These are phyloP conservation scores for Kurtzmaniella natalensis DNA, from an alignment of 1,139 yeast genomes.

Conservation along the genomic window DNA sequence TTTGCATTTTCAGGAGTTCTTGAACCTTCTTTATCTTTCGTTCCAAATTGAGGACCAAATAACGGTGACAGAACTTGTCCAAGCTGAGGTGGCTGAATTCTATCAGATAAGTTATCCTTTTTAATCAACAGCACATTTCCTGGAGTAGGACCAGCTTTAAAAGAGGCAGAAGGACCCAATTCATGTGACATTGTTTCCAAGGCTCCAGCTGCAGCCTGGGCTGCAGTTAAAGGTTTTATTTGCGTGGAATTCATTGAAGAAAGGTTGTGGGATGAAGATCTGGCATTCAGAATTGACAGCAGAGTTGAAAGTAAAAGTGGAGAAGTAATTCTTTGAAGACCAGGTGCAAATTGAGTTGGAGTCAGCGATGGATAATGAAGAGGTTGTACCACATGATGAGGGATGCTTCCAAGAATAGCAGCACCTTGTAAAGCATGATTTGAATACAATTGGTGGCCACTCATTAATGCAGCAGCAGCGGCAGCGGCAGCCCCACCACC, in stretches of 20 bases:
- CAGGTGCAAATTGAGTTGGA: constrained; percentile 68
- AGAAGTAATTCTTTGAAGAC: constrained; percentile 58
- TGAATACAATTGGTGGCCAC: constrained; percentile 5
- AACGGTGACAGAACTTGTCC: constrained; percentile 36
- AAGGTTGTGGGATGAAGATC: constrained; percentile 15
- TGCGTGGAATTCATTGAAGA: constrained; percentile 10
- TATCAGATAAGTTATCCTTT: constrained; percentile 13
- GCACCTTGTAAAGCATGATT: constrained; percentile 2
- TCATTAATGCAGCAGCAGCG: constrained; percentile 4
- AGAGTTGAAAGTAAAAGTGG: constrained; percentile 54
- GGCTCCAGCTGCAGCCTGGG: constrained; percentile 54
- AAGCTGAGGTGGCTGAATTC: constrained; percentile 21
- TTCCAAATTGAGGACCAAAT: constrained; percentile 42
- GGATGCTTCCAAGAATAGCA: constrained; percentile 9
- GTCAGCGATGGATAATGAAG: constrained; percentile 65
- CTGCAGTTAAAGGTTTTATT: constrained; percentile 13
- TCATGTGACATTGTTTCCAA: constrained; percentile 52
- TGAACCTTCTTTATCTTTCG: constrained; percentile 8
- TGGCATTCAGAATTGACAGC: constrained; percentile 35
- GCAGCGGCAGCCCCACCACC: constrained; percentile 8
- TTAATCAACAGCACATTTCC: constrained; percentile 1
- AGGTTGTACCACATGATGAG: constrained; percentile 42
- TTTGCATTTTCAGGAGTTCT: constrained; percentile 9
- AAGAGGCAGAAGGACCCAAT: constrained; percentile 44
- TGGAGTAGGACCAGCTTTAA: constrained; percentile 16